These are phyloP conservation scores for Kodamaea sagamina DNA, from an alignment of 805 yeast species.

Conservation along the genomic window DNA sequence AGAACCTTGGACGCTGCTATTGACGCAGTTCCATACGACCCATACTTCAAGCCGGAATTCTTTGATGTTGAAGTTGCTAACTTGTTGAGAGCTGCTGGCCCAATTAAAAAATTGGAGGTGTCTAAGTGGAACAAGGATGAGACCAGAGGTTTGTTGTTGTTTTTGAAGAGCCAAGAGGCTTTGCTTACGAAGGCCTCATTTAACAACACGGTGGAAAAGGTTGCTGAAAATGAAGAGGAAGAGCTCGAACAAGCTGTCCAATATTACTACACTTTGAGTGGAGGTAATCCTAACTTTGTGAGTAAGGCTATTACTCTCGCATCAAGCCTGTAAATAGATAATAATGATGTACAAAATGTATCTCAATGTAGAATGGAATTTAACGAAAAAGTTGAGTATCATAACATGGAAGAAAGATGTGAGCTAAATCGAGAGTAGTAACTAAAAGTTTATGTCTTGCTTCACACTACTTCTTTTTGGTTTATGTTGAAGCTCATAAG, in stretches of 20 bases:
- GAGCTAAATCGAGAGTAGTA: too few species aligned
- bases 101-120: slow-evolving; percentile 30
- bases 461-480: too few species aligned
- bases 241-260: slow-evolving; percentile 34
- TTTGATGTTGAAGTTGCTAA: slow-evolving; percentile 60
- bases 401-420: too few species aligned
- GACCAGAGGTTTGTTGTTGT: slow-evolving; percentile 31
- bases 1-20: slow-evolving; percentile 62
- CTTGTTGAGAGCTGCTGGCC: slow-evolving; percentile 41
- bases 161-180: slow-evolving; percentile 35
- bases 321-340: background rate
- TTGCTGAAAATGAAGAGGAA: slow-evolving; percentile 20
- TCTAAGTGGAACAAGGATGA: slow-evolving; percentile 33
- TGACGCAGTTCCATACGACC: slow-evolving; percentile 52
- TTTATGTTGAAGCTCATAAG: too few species aligned
- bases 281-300: slow-evolving; percentile 43
- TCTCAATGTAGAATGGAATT: slow-evolving; percentile 8
- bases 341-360: background rate
- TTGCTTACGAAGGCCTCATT: slow-evolving; percentile 31
- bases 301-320: slow-evolving; percentile 33
- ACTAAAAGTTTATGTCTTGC: too few species aligned
- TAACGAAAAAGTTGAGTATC: too few species aligned
- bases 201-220: slow-evolving; percentile 15
- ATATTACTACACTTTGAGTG: slow-evolving; percentile 33
- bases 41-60: slow-evolving; percentile 50